These are phyloP conservation scores for Taiozyma sp. DNA, from an alignment of 1,139 yeast genomes.

Conservation along the genomic window DNA sequence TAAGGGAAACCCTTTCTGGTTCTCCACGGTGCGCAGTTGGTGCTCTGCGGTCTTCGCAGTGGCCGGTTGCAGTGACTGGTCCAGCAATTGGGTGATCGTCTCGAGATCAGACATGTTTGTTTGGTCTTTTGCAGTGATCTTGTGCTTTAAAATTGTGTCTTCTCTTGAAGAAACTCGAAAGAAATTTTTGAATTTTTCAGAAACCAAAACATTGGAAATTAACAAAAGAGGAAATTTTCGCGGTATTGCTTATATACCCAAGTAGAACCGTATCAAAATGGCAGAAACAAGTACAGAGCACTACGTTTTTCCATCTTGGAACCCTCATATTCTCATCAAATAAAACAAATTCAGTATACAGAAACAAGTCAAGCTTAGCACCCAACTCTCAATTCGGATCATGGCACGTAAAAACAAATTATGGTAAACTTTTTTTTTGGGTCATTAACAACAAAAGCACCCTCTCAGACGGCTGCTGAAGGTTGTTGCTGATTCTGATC, in stretches of 20 bases:
- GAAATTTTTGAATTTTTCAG: not conserved
- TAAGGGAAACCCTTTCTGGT: slow-evolving; percentile 68
- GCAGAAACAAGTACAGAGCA: not conserved
- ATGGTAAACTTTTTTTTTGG: not conserved
- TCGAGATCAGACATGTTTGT: slow-evolving; percentile 31
- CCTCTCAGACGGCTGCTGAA: not conserved
- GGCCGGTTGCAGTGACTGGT: slow-evolving; percentile 35
- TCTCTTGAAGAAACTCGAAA: not conserved
- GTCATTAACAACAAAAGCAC: not conserved
- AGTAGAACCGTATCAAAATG: not conserved
- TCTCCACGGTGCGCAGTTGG: slow-evolving; percentile 56
- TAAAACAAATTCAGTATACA: not conserved
- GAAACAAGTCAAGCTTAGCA: not conserved
- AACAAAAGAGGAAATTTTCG: not conserved
- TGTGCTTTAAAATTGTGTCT: not conserved
- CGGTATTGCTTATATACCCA: not conserved
- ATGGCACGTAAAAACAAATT: not conserved
- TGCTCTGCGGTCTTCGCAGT: slow-evolving; percentile 60
- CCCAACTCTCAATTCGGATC: not conserved
- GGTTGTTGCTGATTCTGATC: not conserved
- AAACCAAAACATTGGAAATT: not conserved
- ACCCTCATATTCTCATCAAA: not conserved
- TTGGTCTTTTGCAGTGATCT: not conserved
- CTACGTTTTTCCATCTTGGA: not conserved
- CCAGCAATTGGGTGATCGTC: slow-evolving; percentile 28